Conservation (phyloP, 768 basidiomycete genomes). For the Daedaleopsis sinensis region DNA sequence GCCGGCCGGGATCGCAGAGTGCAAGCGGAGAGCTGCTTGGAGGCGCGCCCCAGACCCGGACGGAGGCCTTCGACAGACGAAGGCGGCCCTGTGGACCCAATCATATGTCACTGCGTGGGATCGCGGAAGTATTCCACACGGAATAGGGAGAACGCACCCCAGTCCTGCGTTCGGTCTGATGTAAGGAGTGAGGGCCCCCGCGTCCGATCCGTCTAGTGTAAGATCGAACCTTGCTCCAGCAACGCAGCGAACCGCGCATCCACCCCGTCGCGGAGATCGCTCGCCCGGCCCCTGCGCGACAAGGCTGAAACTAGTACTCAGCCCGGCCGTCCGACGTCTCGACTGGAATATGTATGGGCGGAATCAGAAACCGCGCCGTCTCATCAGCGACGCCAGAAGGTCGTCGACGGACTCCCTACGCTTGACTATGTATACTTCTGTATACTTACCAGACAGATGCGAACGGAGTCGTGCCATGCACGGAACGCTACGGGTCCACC, state of each 20-base stretch:
- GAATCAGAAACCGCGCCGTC: neutral
- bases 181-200: slow-evolving; percentile 5
- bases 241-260: slow-evolving; percentile 4
- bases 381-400: neutral
- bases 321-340: neutral
- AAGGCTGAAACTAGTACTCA: neutral
- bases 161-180: slow-evolving; percentile 5
- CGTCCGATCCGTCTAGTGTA: slow-evolving; percentile 10
- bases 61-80: neutral
- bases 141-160: neutral
- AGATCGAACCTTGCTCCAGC: slow-evolving; percentile 8
- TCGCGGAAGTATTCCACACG: slow-evolving; percentile 14
- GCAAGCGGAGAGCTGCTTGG: neutral
- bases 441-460: too few species aligned
- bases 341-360: too few species aligned
- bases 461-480: too few species aligned
- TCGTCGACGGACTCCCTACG: too few species aligned
- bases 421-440: too few species aligned
- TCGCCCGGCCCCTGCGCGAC: neutral
- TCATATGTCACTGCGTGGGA: neutral
- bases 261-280: slow-evolving; percentile 18
- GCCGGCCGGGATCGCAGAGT: neutral
- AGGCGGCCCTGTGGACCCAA: slow-evolving; percentile 4
- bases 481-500: neutral
- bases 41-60: neutral